Evolutionary conservation across 2,329 filamentous ascomycete genomes (phyloP).

Genomic region (Fonsecaea erecta): DNA sequence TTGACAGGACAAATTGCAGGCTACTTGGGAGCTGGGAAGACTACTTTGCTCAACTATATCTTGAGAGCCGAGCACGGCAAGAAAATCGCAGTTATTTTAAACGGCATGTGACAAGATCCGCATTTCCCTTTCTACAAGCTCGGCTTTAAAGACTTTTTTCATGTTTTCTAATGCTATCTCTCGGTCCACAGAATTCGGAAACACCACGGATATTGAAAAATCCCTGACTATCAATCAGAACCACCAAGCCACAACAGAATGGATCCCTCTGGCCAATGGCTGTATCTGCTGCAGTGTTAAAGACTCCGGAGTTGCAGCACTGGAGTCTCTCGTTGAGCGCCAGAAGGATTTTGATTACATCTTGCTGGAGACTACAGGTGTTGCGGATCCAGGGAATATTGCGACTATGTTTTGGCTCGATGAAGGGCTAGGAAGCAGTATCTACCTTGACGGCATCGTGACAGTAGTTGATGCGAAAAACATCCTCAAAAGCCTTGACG

Average conservation of each 20-base stretch:
- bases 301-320: constrained; percentile 91
- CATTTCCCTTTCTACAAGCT: neutral
- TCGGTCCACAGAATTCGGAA: constrained; percentile 69
- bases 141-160: neutral
- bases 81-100: constrained; percentile 96
- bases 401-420: constrained; percentile 98
- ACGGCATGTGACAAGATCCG: constrained; percentile 60
- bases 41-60: constrained; percentile 93
- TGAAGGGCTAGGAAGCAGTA: constrained; percentile 89
- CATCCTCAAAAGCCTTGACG: constrained; percentile 79
- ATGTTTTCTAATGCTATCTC: neutral
- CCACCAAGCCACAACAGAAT: constrained; percentile 83
- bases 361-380: constrained; percentile 89
- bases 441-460: constrained; percentile 96
- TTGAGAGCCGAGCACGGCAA: constrained; percentile 94
- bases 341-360: constrained; percentile 87
- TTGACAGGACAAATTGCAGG: constrained; percentile 56
- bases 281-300: constrained; percentile 99
- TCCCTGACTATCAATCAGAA: constrained; percentile 88
- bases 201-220: constrained; percentile 93
- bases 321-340: constrained; percentile 93
- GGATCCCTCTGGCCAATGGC: constrained; percentile 94
- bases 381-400: constrained; percentile 94
- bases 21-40: constrained; percentile 94
- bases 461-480: constrained; percentile 96